Evolutionary conservation across 345 rosid genomes (phyloP).

Genomic region (Leavenworthia alabamica): DNA sequence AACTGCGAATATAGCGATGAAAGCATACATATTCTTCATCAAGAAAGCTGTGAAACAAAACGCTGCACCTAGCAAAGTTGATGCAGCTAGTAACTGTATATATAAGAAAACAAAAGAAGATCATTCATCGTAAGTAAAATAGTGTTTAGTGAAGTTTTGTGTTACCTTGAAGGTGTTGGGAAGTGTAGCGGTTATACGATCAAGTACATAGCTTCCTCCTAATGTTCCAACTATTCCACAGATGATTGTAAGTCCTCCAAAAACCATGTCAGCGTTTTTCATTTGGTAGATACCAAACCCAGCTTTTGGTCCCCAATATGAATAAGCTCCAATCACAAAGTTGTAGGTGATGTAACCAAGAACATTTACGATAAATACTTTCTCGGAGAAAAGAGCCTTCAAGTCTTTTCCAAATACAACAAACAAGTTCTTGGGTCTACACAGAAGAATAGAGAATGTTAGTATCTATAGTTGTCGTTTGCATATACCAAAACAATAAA

Average conservation of each 20-base stretch:
- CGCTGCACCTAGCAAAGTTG: conserved; percentile 70
- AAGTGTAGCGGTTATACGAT: conserved; percentile 61
- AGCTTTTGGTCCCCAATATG: conserved; percentile 99
- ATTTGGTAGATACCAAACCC: conserved; percentile 86
- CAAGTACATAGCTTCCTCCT: conserved; percentile 73
- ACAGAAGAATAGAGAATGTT: background rate
- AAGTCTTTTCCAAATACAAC: conserved; percentile 57
- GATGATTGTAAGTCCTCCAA: conserved; percentile 85
- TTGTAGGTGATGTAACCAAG: conserved; percentile 84
- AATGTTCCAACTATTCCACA: conserved; percentile 88
- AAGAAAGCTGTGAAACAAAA: conserved; percentile 84
- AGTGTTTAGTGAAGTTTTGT: background rate
- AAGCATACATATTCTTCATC: conserved; percentile 59
- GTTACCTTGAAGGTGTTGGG: conserved; percentile 88
- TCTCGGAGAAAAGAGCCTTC: conserved; percentile 64
- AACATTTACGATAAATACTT: conserved; percentile 73
- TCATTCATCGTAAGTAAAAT: background rate
- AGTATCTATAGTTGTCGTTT: no score
- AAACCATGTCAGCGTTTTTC: conserved; percentile 77
- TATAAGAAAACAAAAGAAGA: background rate
- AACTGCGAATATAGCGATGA: conserved; percentile 63
- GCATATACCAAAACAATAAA: background rate
- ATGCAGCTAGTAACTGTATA: conserved; percentile 70
- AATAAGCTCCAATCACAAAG: conserved; percentile 93
- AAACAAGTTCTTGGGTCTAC: conserved; percentile 36